Evolutionary conservation across 768 basidiomycete genomes (phyloP), one percentile per base, ranked within the genome.

Genomic region (Amanita rimosa): DNA sequence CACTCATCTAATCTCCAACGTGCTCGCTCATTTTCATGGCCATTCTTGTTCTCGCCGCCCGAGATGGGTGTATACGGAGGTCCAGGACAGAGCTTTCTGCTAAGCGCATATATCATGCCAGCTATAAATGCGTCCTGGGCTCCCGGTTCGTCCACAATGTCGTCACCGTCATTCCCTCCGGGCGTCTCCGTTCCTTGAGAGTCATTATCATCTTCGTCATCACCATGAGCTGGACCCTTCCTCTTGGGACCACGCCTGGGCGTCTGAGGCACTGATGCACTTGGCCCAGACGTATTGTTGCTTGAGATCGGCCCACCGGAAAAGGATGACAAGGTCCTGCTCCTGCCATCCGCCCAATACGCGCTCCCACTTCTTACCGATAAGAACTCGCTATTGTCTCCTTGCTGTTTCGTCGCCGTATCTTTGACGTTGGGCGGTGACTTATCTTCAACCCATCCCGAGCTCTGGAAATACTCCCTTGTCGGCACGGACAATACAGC

Each of bases 1-100:
- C 88, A 91, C 56, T 91, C 88, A 54, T 91, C 88, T 44, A 91
- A 61, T 53, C 78, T 74, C 88, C 89, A 92, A 48, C 78, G 69
- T 10, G 79, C 78, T 8, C 64, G 63, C 11, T 69, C 70, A 24
- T 64, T 65, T 43, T 75, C 78, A 24, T 58, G 56, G 13, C 33
- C 43, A 11, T 60, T 43, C 39, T 56, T 53, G 46, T 67, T 65
- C 42, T 69, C 71, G 19, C 67, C 71, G 49, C 57, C 62, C 55
- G 70, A 63, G 1, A 71, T 70, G 21, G 81, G 85, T 7, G 79
- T 80, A 62, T 85, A 91, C n/a, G 85, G 89, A 7, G 75, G 63
- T 0, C 89, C 86, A 27, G 88, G 88, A 41, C 81, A 64, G 46
- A 88, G 65, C 39, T 78, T 71, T 55, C 86, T 67, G 48, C 81